phyloP scores from a whole-genome alignment of 306 rosid genomes.

The Inga oerstediana region DNA sequence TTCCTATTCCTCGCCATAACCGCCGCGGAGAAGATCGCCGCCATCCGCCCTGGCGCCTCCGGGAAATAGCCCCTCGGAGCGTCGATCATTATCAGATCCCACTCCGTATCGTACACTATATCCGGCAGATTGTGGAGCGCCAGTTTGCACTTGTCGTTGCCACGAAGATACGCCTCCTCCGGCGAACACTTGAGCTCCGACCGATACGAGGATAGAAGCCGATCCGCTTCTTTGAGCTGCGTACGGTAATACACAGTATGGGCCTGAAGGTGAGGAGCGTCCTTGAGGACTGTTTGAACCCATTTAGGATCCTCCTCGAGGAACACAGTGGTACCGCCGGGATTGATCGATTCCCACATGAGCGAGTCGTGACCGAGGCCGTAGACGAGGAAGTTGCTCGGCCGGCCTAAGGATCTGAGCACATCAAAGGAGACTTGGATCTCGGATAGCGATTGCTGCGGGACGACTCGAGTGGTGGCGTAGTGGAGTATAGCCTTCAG shows the following conservation, averaged over 20 bases:
- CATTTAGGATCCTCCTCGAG: conserved; percentile 92
- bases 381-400: conserved; percentile 78
- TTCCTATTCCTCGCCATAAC: conserved; percentile 77
- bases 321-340: conserved; percentile 77
- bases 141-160: conserved; percentile 57
- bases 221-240: conserved; percentile 63
- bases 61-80: conserved; percentile 84
- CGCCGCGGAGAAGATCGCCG: conserved; percentile 84
- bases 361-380: conserved; percentile 93
- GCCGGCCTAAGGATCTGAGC: conserved; percentile 52
- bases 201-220: conserved; percentile 45
- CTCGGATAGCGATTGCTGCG: conserved; percentile 75
- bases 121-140: conserved; percentile 76
- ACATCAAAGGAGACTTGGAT: conserved; percentile 68
- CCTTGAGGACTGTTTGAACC: conserved; percentile 72
- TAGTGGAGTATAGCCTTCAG: conserved; percentile 77
- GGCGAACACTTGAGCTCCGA: conserved; percentile 56
- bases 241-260: conserved; percentile 67
- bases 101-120: conserved; percentile 72
- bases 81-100: conserved; percentile 94
- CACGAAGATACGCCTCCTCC: conserved; percentile 48
- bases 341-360: conserved; percentile 91
- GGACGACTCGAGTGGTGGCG: conserved; percentile 73
- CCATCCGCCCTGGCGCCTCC: conserved; percentile 93
- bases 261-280: conserved; percentile 66